Percentiles rank a stretch among this genome's conserved stretches.
Conservation (phyloP, 768 basidiomycete genomes). For the Dictyophora rubrovolvata region DNA sequence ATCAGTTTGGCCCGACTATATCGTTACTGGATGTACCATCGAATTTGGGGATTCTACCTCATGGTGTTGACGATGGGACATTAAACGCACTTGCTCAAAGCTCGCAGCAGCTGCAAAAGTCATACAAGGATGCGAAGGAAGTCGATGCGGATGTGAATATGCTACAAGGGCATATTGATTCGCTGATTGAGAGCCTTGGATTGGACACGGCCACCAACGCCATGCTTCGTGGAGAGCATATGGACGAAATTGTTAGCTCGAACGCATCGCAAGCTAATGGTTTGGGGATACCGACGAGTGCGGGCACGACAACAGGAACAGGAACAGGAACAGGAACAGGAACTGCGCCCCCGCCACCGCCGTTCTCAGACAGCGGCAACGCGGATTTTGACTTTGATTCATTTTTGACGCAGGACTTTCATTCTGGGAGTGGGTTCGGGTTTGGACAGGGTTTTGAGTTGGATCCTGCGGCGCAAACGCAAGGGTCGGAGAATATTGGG, state of each 20-base stretch:
- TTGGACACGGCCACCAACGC: slow-evolving; percentile 35
- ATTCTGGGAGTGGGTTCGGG: not conserved
- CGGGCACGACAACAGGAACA: too few species aligned
- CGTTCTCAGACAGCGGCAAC: not conserved
- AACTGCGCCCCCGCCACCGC: not conserved
- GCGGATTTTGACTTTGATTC: slow-evolving; percentile 8
- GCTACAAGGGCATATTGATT: slow-evolving; percentile 56
- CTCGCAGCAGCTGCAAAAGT: slow-evolving; percentile 37
- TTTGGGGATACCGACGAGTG: too few species aligned
- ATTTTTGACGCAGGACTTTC: slow-evolving; percentile 7
- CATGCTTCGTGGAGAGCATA: slow-evolving; percentile 4
- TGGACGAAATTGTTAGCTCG: not conserved
- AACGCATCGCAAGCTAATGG: too few species aligned
- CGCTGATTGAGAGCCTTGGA: slow-evolving; percentile 61
- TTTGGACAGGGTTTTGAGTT: not conserved
- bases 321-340: not conserved
- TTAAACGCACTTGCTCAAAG: slow-evolving; percentile 27
- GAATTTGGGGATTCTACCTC: not conserved
- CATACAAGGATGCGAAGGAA: slow-evolving; percentile 51
- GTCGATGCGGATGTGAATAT: slow-evolving; percentile 67
- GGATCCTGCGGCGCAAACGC: not conserved
- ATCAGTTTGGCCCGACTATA: slow-evolving; percentile 5
- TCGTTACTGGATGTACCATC: slow-evolving; percentile 6
- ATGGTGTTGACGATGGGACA: slow-evolving; percentile 17
- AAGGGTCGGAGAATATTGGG: slow-evolving; percentile 3